Percentiles rank a stretch among this genome's conserved stretches.
These are phyloP conservation scores for Immersiella caudata DNA, from an alignment of 495 filamentous ascomycete species.

Conservation along the genomic window DNA sequence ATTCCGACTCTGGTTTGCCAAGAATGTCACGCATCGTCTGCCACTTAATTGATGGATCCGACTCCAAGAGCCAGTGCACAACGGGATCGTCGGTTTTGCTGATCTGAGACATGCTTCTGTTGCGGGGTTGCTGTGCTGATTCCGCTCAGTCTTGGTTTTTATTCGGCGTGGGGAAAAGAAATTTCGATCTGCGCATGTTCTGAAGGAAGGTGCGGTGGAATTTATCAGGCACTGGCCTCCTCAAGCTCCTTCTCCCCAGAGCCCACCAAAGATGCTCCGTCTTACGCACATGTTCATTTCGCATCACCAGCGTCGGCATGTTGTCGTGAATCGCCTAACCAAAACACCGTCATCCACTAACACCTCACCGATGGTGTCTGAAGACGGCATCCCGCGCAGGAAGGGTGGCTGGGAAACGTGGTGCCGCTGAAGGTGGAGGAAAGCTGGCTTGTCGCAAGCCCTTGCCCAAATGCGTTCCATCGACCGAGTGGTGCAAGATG, in stretches of 20 bases:
- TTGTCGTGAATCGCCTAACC: constrained; percentile 10
- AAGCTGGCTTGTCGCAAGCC: neutral
- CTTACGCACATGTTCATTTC: neutral
- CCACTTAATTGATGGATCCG: constrained; percentile 1
- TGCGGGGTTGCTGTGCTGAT: neutral
- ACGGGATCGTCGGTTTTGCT: neutral
- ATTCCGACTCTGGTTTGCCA: neutral
- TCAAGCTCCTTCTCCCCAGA: neutral
- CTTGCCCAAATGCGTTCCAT: neutral
- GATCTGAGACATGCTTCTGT: neutral
- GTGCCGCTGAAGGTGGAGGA: neutral
- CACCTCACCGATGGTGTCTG: neutral
- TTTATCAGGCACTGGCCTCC: neutral
- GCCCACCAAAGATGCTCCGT: neutral
- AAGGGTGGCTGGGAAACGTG: neutral
- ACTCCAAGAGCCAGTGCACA: neutral
- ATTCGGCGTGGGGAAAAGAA: neutral
- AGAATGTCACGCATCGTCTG: constrained; percentile 2
- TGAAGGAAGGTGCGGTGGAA: neutral
- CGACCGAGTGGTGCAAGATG: constrained; percentile 7
- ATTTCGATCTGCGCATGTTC: constrained; percentile 10
- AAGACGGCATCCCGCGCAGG: neutral
- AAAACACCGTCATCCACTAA: neutral
- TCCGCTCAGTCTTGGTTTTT: neutral
- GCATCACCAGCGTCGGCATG: neutral